Evolutionary conservation across 2,329 filamentous ascomycete genomes (phyloP), one percentile per base, ranked within the genome.

Genomic region (Neonectria punicea): DNA sequence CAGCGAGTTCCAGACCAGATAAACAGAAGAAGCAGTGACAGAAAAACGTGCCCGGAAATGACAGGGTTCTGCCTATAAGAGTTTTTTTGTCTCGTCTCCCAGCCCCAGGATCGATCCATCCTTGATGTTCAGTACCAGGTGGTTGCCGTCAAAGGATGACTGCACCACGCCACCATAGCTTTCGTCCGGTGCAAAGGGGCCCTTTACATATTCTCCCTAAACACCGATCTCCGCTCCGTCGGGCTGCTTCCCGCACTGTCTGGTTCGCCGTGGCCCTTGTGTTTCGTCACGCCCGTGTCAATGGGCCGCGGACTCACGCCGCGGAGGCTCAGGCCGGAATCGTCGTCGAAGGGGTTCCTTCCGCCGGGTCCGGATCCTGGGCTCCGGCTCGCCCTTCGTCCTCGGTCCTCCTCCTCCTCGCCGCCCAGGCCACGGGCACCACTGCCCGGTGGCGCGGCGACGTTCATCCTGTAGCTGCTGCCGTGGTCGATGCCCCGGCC

Each of bases 281-380:
- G 70, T 47, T 72, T 73, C 61, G 65, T 69, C 5, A 78, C 79
- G 41, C 79, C 77, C 32, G 84, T 85, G 54, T 89, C 83, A 70
- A 92, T 87, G n/a, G 93, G 93, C 70, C 92, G 80, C 3, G 93
- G 92, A 77, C 92, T 95, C 32, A 94, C 89, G 28, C 91, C 92
- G 60, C 92, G 81, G 78, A 93, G 73, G 76, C 88, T 90, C 67
- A 85, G 82, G 76, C 89, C 89, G 5, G 86, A 88, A 32, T 87
- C 85, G 57, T 93, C 92, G 58, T 90, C 91, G 75, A 94, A 94
- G 0, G 92, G 92, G 77, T 95, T 90, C 67, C 71, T 75, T 50
- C 69, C 67, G 34, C 73, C 65, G 57, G 71, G 69, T 56, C 72
- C 70, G 59, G 76, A 72, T 63, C 75, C 79, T 69, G 78, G 83